Conservation (phyloP, 202 grass and related monocot genomes). For the Bolboschoenoplectus hybrid region DNA sequence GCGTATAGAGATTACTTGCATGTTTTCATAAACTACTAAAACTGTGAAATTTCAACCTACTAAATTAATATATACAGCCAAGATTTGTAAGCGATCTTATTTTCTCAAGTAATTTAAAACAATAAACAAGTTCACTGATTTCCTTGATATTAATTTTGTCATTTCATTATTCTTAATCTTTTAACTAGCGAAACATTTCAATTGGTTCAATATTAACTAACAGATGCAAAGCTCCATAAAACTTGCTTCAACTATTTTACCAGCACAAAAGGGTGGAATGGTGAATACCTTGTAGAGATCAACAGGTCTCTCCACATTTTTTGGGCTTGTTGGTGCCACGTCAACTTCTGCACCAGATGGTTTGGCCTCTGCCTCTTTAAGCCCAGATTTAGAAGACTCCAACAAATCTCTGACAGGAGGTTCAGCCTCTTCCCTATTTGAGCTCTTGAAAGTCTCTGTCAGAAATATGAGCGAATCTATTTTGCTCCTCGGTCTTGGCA, state of each 20-base stretch:
- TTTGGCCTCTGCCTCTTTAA: slow-evolving; percentile 45
- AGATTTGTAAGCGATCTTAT: neutral
- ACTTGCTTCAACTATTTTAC: slow-evolving; percentile 17
- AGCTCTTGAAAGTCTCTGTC: slow-evolving; percentile 64
- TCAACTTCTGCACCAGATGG: slow-evolving; percentile 44
- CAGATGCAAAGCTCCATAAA: slow-evolving; percentile 11
- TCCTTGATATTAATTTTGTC: neutral
- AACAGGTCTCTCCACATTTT: slow-evolving; percentile 67
- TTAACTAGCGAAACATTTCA: neutral
- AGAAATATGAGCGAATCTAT: slow-evolving; percentile 84
- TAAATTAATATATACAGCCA: neutral
- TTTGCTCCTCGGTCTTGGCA: slow-evolving; percentile 80
- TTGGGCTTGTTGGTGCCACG: slow-evolving; percentile 44
- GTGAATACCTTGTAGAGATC: slow-evolving; percentile 93
- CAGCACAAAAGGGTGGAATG: slow-evolving; percentile 18
- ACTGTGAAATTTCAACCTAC: neutral
- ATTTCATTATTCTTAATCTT: neutral
- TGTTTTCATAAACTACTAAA: neutral
- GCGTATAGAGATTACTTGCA: neutral
- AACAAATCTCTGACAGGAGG: slow-evolving; percentile 44
- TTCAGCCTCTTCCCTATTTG: slow-evolving; percentile 48
- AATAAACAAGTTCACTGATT: neutral
- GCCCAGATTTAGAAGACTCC: slow-evolving; percentile 45
- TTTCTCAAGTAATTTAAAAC: neutral
- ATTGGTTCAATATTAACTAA: neutral